Base-by-base conservation (phyloP, 176 grass and related monocot genomes). In the Triticum dicoccoides region DNA sequence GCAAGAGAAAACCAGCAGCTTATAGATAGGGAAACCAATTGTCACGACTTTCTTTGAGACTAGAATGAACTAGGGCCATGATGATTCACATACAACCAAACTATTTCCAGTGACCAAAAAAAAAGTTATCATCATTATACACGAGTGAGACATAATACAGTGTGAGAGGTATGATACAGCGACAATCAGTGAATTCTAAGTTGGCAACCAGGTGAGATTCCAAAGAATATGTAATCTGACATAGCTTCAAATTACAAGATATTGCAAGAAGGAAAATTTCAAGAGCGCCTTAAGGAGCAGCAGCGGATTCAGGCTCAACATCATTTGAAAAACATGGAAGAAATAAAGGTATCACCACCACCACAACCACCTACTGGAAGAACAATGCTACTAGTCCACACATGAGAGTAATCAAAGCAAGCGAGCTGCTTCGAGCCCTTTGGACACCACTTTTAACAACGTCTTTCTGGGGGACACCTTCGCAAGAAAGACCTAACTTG, bases 401-500 rank as follows among this genome's bases (percentile, higher is more conserved):
- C 51, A 91, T 30, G 34, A 89, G 6, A 76, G 69, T 64, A 25
- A 83, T 79, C 37, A 87, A 85, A 39, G 67, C 81, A 76, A 87
- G 54, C 14, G 9, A 91, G 78, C 64, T 88, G 41, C 21, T 74
- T 51, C 13, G 32, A 79, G 61, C 56, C n/a, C 18, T 85, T 41
- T 79, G 47, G 23, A n/a, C 72, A 61, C 42, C 65, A 34, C 25
- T 81, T 73, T 41, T 17, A 65, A 9, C 23, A 15, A 32, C 6
- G 11, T 73, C 69, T 61, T 61, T 80, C 68, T 63, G 23, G 27
- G 47, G 4, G 14, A 69, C 38, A 7, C 44, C 61, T 1, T 12
- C 27, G 47, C 94, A 97, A 41, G 81, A 41, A 37, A 94, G 87
- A 14, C 94, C 94, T 54, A 30, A 3, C 76, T 94, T 94, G 58